A percentile compares a stretch with the other conserved stretches of the same genome.
Evolutionary conservation across 768 basidiomycete species (phyloP).

Genomic region (Glaciozyma antarctica): DNA sequence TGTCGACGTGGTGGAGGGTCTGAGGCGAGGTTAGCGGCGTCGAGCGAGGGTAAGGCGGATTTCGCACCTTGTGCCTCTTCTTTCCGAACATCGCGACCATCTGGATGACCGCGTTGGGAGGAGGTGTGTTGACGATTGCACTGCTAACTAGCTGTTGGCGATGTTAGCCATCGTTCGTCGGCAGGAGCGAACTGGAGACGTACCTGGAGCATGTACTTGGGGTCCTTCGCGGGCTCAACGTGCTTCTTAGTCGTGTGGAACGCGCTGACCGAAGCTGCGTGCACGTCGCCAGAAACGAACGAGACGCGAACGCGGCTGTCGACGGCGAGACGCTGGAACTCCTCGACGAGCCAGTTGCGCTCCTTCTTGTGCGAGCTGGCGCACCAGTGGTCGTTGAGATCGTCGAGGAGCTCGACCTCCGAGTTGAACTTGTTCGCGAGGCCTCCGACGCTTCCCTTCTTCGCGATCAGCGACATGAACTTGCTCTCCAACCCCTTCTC

Average conservation of each 20-base stretch:
- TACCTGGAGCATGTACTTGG: constrained; percentile 79
- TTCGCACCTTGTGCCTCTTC: constrained; percentile 57
- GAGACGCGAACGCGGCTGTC: constrained; percentile 61
- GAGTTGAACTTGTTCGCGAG: constrained; percentile 75
- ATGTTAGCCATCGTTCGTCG: not conserved
- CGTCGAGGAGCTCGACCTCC: constrained; percentile 81
- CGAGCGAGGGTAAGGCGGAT: not conserved
- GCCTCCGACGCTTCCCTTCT: constrained; percentile 55
- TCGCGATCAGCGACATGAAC: constrained; percentile 75
- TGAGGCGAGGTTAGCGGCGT: not conserved
- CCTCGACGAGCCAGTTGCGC: constrained; percentile 73
- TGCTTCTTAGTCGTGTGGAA: constrained; percentile 39
- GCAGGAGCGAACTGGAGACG: constrained; percentile 12
- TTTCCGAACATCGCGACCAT: constrained; percentile 65
- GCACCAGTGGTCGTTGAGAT: constrained; percentile 46
- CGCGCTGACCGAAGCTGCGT: constrained; percentile 70
- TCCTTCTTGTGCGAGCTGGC: constrained; percentile 53
- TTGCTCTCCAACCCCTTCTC: constrained; percentile 56
- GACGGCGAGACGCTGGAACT: constrained; percentile 63
- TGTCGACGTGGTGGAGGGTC: constrained; percentile 68
- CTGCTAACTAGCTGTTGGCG: constrained; percentile 57
- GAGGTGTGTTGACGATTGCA: constrained; percentile 96
- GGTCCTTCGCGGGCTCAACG: constrained; percentile 52
- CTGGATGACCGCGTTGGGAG: constrained; percentile 56
- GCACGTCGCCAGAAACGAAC: constrained; percentile 87